Percentiles rank a stretch among this genome's conserved stretches.
Evolutionary conservation across 2,329 filamentous ascomycete genomes (phyloP).

Genomic region (Didymella glomerata): DNA sequence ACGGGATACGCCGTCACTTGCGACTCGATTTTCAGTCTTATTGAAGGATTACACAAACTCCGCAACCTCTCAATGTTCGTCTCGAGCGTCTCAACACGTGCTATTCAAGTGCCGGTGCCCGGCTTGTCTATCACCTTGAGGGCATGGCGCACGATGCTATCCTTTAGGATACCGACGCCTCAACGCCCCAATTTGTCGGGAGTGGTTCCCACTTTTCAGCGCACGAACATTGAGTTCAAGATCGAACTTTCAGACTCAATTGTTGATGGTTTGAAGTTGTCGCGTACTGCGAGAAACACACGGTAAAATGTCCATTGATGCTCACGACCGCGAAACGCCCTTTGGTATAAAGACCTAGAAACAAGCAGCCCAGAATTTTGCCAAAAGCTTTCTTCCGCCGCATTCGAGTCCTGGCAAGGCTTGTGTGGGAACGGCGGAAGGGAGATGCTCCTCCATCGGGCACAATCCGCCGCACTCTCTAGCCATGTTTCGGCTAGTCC

Average conservation of each 20-base stretch:
- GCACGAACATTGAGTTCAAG: neutral
- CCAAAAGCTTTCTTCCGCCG: constrained; percentile 38
- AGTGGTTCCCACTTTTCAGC: constrained; percentile 15
- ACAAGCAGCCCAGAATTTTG: constrained; percentile 34
- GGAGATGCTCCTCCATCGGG: constrained; percentile 27
- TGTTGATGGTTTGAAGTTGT: neutral
- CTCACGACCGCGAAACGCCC: neutral
- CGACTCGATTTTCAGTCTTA: neutral
- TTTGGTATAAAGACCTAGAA: constrained; percentile 4
- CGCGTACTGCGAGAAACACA: neutral
- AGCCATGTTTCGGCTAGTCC: constrained; percentile 27
- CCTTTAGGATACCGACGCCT: constrained; percentile 10
- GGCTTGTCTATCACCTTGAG: constrained; percentile 16
- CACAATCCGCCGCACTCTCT: constrained; percentile 27
- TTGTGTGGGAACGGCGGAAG: constrained; percentile 28
- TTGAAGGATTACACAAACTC: neutral
- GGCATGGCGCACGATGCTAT: constrained; percentile 12
- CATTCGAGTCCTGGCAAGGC: constrained; percentile 28
- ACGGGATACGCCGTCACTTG: neutral
- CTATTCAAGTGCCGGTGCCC: constrained; percentile 12
- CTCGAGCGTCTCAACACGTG: constrained; percentile 1
- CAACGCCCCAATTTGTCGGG: constrained; percentile 15
- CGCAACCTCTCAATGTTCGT: neutral
- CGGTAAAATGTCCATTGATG: constrained; percentile 8
- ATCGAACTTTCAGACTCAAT: neutral